Evolutionary conservation across 176 grass and related monocot genomes (phyloP).

Genomic region (Carex littledalei): DNA sequence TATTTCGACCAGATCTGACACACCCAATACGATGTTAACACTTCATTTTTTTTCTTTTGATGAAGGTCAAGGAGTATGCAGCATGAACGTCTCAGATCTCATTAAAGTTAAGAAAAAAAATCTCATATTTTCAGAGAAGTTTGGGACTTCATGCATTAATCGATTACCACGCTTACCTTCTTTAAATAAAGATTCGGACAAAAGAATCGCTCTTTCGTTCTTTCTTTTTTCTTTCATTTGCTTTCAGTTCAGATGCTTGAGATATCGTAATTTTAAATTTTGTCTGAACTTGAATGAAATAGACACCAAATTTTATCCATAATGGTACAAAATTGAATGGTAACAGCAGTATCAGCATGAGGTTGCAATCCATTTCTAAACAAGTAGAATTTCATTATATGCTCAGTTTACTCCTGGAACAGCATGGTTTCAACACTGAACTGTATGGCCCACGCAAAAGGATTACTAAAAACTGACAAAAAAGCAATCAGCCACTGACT

Average conservation of each 20-base stretch:
- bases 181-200: neutral
- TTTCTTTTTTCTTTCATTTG: neutral
- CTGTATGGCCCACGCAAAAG: neutral
- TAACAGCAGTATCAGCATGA: neutral
- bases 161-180: neutral
- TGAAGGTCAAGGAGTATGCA: neutral
- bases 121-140: neutral
- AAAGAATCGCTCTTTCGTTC: neutral
- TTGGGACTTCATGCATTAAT: neutral
- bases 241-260: neutral
- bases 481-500: neutral
- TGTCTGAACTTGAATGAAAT: neutral
- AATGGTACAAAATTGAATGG: neutral
- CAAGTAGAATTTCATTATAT: neutral
- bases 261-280: neutral
- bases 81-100: neutral
- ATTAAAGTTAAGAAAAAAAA: neutral
- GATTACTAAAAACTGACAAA: neutral
- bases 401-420: neutral
- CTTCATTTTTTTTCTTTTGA: neutral
- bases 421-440: neutral
- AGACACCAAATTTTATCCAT: neutral
- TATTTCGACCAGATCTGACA: slow-evolving; percentile 67
- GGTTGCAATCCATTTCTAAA: neutral
- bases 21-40: neutral